Conservation (phyloP, 257 asterid genomes). For the Ajuga chamaepitys region DNA sequence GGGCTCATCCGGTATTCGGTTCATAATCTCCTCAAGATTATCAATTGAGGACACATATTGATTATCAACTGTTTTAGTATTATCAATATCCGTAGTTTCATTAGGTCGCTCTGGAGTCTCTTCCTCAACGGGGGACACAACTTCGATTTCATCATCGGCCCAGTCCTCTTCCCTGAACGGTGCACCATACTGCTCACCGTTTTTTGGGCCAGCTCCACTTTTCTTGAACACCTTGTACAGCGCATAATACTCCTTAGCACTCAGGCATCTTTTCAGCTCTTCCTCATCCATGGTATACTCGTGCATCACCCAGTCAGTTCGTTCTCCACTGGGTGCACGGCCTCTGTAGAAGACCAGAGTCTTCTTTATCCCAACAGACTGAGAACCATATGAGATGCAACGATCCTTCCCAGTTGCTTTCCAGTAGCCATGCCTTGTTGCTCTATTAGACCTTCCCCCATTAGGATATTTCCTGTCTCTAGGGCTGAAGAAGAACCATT, state of each 20-base stretch:
- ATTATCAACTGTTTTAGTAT: neutral
- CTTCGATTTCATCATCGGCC: conserved; percentile 38
- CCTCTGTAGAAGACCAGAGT: conserved; percentile 75
- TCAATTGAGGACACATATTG: conserved; percentile 19
- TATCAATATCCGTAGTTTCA: conserved; percentile 21
- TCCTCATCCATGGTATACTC: conserved; percentile 68
- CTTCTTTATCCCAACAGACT: conserved; percentile 65
- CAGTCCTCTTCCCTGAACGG: conserved; percentile 74
- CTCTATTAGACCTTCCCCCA: conserved; percentile 62
- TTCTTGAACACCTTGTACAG: conserved; percentile 68
- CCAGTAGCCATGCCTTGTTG: conserved; percentile 67
- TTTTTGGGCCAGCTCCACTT: conserved; percentile 85
- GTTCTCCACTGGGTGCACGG: conserved; percentile 70
- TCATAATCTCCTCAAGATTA: conserved; percentile 54
- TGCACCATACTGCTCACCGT: conserved; percentile 91
- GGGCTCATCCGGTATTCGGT: conserved; percentile 27
- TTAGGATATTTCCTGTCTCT: conserved; percentile 69
- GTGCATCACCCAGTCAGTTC: conserved; percentile 94
- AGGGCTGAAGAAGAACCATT: conserved; percentile 81
- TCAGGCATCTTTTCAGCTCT: conserved; percentile 50
- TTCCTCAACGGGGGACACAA: conserved; percentile 15
- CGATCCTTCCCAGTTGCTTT: conserved; percentile 84
- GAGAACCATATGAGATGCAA: conserved; percentile 35
- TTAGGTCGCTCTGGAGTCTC: conserved; percentile 20
- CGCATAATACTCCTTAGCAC: conserved; percentile 45